Evolutionary conservation across 306 rosid genomes (phyloP), one percentile per base, ranked within the genome.

Genomic region (Lathyrus tuberosus): DNA sequence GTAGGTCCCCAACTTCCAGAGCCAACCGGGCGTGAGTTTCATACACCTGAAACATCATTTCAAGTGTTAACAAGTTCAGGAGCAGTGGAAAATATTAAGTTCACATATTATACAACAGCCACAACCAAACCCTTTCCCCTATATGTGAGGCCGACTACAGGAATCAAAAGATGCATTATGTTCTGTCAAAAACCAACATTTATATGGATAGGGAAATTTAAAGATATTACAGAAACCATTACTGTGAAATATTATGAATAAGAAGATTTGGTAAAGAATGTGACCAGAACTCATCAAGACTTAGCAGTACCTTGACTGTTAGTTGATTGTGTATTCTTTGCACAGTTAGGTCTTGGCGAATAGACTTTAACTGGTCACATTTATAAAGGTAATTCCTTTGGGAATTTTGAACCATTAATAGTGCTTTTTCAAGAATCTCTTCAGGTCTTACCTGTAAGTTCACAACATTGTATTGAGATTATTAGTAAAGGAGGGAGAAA

Each of bases 271-370:
- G 12, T 8, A 52, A 59, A 73, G 17, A 47, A 66, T 42, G 33
- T 18, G 57, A 28, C 49, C 24, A 6, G n/a, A 81, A 70, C 47
- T 56, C 65, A 75, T 72, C 65, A 79, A 38, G 37, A 53, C 42
- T 65, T 43, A 59, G 52, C 7, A 40, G 40, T 79, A 91, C 99
- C 99, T 89, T 95, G 49, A 86, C 99, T 30, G 99, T 95, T 62
- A 95, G 87, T 37, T 83, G 91, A 84, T 91, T 91, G 76, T 51
- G 86, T 75, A 95, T 95, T 65, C 91, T 84, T 79, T 95, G 99
- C 54, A 95, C 99, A 13, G 99, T 95, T 67, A 95, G 78, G 90
- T 95, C 99, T 82, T 95, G 99, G 60, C 99, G 99, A 67, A 95
- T 91, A 37, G 99, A 95, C 85, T 95, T 95, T 76, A 95, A 81